Base-by-base conservation (phyloP, 805 yeast species). In the Saturnispora halmiae region DNA sequence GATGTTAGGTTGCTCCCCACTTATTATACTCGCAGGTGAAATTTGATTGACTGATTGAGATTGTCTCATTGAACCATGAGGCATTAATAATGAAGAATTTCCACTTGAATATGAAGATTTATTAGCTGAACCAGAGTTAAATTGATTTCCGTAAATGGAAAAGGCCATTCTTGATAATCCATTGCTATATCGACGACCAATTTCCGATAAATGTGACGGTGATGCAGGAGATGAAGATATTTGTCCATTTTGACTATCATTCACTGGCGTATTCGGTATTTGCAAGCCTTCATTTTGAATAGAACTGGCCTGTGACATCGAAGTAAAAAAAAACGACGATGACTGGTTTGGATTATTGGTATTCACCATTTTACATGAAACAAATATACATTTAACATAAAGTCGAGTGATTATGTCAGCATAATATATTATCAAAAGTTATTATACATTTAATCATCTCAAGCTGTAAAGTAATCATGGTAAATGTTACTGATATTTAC, bases 111-210 rank as follows among this genome's bases (percentile, higher is more conserved):
- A 33, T 15, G 38, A 27, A 10, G 38, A 40, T 29, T 34, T 40
- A 18, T 30, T 29, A 4, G 42, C 38, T n/a, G 42, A 40, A 10
- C 37, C 37, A 3, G 34, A 18, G 10, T 13, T 21, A n/a, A 29
- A 34, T 22, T 38, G 51, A 32, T 48, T 52, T 15, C 80, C 80
- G 54, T 76, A 76, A 28, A 75, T 72, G 49, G 74, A 72, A 61
- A 72, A 75, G 0, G 82, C 80, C 55, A 76, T 68, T 34, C 77
- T 63, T 4, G 80, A 74, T 44, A 73, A 57, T 27, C 48, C 51
- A 2, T 62, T 62, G 41, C 62, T 56, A 3, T 57, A 51, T 20
- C 58, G 47, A 31, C 63, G 46, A 21, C 51, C 51, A 14, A 48
- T 48, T 26, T 51, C 60, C 26, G 43, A 34, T 20, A 50, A 31